Evolutionary conservation across 352 stramenopile genomes (phyloP).

Genomic region (Globisporangium megalacanthum): DNA sequence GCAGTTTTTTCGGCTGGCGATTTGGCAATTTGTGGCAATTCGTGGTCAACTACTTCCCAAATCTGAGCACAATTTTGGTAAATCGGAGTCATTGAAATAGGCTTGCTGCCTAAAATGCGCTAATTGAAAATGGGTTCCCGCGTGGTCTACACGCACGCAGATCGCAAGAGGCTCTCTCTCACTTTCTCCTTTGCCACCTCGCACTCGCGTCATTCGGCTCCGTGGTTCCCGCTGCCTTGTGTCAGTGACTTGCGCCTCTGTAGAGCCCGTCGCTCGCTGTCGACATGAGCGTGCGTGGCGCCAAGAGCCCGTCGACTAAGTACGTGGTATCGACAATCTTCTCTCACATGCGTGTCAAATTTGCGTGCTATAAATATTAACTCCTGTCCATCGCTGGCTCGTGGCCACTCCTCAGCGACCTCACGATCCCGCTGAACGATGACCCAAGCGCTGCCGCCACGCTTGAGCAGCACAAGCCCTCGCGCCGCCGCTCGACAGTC

Average conservation of each 20-base stretch:
- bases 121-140: no score
- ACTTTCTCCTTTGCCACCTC: background rate
- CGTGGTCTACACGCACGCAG: background rate
- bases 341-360: background rate
- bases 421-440: slow-evolving; percentile 29
- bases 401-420: slow-evolving; percentile 24
- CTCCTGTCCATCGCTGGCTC: no score
- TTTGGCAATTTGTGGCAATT: no score
- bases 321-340: background rate
- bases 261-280: background rate
- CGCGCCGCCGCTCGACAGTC: slow-evolving; percentile 17
- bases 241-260: no score
- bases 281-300: slow-evolving; percentile 6
- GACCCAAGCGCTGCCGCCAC: slow-evolving; percentile 19
- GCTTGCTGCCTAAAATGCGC: no score
- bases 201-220: background rate
- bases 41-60: no score
- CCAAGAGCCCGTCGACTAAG: slow-evolving; percentile 5
- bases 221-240: no score
- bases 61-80: no score
- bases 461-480: slow-evolving; percentile 8
- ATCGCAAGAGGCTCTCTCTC: background rate
- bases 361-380: no score
- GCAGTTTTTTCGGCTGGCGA: no score
- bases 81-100: no score